These are phyloP conservation scores for Phytophthora boehmeriae DNA, from an alignment of 352 stramenopile species.

Conservation along the genomic window DNA sequence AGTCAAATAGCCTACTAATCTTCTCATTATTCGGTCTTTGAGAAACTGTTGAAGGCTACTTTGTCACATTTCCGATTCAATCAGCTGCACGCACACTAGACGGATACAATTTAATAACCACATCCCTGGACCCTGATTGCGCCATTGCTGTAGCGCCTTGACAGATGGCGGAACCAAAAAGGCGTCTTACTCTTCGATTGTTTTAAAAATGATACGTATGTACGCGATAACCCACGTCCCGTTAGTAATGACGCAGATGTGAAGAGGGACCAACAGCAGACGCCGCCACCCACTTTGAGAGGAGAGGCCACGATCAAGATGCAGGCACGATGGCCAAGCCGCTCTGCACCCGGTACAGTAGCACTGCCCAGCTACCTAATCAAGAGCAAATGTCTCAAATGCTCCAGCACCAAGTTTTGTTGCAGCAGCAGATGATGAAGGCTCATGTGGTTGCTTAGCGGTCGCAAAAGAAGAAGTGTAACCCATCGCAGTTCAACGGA, in stretches of 20 bases:
- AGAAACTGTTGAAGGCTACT: too few species aligned
- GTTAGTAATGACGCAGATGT: background rate
- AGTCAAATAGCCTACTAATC: too few species aligned
- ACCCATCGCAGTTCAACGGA: constrained; percentile 5
- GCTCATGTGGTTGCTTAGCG: background rate
- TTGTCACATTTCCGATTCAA: too few species aligned
- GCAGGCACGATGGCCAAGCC: background rate
- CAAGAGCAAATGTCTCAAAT: constrained; percentile 8
- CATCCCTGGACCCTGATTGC: too few species aligned
- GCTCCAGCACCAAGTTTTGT: constrained; percentile 11
- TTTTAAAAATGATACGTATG: too few species aligned
- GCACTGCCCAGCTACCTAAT: constrained; percentile 4
- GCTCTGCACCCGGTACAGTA: background rate
- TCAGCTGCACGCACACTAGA: too few species aligned
- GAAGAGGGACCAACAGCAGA: background rate
- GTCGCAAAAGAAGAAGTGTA: constrained; percentile 11
- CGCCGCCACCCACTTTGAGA: too few species aligned
- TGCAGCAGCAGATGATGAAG: constrained; percentile 18
- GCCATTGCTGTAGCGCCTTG: too few species aligned
- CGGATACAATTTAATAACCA: too few species aligned
- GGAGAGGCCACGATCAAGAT: background rate
- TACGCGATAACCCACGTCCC: background rate
- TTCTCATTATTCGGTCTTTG: too few species aligned
- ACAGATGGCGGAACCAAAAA: too few species aligned
- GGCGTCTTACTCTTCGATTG: too few species aligned